Base-by-base conservation (phyloP, 108 stramenopile genomes). In the Aureococcus anophagefferens region DNA sequence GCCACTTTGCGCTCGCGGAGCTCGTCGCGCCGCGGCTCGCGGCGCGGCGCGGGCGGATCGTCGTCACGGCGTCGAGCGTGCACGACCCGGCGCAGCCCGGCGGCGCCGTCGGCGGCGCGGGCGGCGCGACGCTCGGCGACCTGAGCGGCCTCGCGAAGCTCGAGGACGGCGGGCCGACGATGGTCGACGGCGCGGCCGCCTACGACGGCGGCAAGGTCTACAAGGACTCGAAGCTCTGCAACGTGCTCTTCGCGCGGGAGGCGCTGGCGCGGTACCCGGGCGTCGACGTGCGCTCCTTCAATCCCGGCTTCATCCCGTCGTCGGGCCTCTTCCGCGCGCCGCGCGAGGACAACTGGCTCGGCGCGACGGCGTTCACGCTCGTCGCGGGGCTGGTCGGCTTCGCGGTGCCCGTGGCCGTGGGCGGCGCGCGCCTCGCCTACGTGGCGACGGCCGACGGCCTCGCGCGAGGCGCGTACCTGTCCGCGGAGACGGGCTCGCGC, bases 1-100 rank as follows among this genome's bases (percentile, higher is more conserved):
- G 94, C n/a, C 95, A 95, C 75, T 96, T 96, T 78, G 91, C 92
- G 34, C 79, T 98, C 66, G 92, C 93, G 63, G 76, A 87, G 63
- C 75, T 91, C 33, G 72, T 95, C 1, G 46, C 89, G 70, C 79
- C 86, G 21, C 51, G 69, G 44, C 78, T 94, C 34, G 68, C 81
- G 29, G 68, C 67, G n/a, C 65, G 80, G 1, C 67, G 46, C 37
- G 89, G 86, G 9, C 70, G 81, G 51, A 89, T 93, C 71, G 88
- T 89, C 5, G 87, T 93, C 14, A 93, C 92, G 21, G 89, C 90
- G 14, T 86, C 85, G 29, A 73, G 85, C 33, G 92, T 93, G 0
- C 92, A 93, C 77, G 92, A 93, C 77, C 92, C 92, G 4, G 89
- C 88, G 32, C 77, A 74, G 45, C 90, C 90, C 4, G 92, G 92